A percentile compares a stretch with the other conserved stretches of the same genome.
phyloP scores from a whole-genome alignment of 1,284 basidiomycete genomes.

The Apiotrichum sp. region DNA sequence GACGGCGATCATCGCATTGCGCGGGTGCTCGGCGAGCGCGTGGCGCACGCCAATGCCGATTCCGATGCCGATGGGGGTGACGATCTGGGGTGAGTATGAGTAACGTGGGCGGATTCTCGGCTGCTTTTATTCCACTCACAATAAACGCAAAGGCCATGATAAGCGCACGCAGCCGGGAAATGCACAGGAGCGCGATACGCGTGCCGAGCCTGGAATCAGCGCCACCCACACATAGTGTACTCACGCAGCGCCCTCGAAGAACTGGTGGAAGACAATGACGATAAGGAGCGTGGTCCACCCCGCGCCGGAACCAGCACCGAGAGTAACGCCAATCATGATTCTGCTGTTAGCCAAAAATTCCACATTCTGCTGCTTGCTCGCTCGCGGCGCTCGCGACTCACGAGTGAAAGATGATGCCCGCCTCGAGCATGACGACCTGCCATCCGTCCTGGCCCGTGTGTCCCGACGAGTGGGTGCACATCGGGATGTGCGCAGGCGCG shows the following conservation, averaged over 20 bases:
- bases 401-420: slow-evolving; percentile 48
- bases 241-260: slow-evolving; percentile 30
- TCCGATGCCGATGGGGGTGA: slow-evolving; percentile 30
- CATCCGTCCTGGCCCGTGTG: slow-evolving; percentile 10
- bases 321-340: slow-evolving; percentile 28
- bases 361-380: too few relatives aligned
- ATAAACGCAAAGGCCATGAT: slow-evolving; percentile 26
- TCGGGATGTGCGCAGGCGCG: neutral
- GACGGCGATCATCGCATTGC: slow-evolving; percentile 29
- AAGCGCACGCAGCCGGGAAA: slow-evolving; percentile 15
- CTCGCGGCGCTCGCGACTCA: too few relatives aligned
- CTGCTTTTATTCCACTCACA: slow-evolving; percentile 1
- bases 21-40: slow-evolving; percentile 33
- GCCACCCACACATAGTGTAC: neutral
- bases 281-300: slow-evolving; percentile 28
- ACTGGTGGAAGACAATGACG: slow-evolving; percentile 35
- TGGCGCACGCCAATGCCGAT: slow-evolving; percentile 35
- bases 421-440: slow-evolving; percentile 46
- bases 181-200: slow-evolving; percentile 26
- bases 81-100: slow-evolving; percentile 3
- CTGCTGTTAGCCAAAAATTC: neutral
- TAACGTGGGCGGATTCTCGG: too few relatives aligned
- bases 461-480: neutral
- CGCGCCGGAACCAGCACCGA: slow-evolving; percentile 21
- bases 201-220: slow-evolving; percentile 20